Base-by-base conservation (phyloP, 1,139 yeast genomes). In the Debaryomycetaceae sp. region DNA sequence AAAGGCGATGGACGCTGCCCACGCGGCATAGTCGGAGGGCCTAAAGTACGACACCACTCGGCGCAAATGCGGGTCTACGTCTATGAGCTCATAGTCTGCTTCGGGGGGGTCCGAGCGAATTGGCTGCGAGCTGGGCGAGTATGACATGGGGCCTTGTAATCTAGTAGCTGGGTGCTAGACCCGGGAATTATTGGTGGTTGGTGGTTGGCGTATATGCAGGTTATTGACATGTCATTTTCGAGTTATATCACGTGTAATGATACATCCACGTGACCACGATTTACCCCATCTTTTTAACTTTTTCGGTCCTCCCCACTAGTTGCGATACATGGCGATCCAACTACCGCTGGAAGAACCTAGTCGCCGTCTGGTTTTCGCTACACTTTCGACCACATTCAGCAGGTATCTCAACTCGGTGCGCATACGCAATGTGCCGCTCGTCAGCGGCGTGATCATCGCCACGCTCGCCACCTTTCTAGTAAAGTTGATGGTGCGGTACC, bases 31-130 rank as follows among this genome's bases (percentile, higher is more conserved):
- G 55, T 83, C 95, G 8, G 77, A 62, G 14, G 69, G 53, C 49
- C 95, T 68, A 54, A 82, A 73, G 58, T 77, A 83, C 27, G 75
- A 61, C 16, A 83, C 73, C 21, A 83, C 94, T 39, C 83, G 66
- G 32, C 53, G 47, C 55, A 82, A 79, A 40, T 77, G 75, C 25
- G 95, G 95, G 51, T 83, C 95, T 32, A 72, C 68, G 50, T 83
- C 95, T 47, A 83, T 83, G 34, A 64, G 49, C 45, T 65, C 72
- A 40, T 62, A 63, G 44, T 64, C 70, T 13, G 67, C 50, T 35
- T 53, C 51, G 22, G 64, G 57, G 24, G 68, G 63, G 16, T 56
- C 61, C 14, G 63, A 52, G 50, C 71, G 62, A 22, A 64, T 55
- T 30, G 71, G 71, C 41, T 55, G 53, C 43, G 61, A 56, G 30